A percentile compares a stretch with the other conserved stretches of the same genome.
phyloP scores from a whole-genome alignment of 2,329 filamentous ascomycete species.

The Gaeumannomyces sp. region DNA sequence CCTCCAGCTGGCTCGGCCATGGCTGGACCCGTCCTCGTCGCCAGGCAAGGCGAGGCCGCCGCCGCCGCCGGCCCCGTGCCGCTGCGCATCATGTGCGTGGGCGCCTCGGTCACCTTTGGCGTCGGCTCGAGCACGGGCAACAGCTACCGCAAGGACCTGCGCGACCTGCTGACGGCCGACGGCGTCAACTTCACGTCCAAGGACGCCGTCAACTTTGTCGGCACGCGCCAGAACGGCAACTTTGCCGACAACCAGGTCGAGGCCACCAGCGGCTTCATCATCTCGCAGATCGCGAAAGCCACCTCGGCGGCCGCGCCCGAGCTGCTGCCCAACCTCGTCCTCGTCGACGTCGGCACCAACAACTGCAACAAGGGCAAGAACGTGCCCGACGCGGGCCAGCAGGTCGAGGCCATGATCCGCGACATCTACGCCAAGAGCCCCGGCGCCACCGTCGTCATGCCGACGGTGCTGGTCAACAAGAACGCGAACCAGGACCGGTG shows the following conservation, averaged over 20 bases:
- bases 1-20: not conserved
- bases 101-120: slow-evolving; percentile 37
- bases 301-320: slow-evolving; percentile 6
- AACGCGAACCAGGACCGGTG: slow-evolving; percentile 14
- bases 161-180: slow-evolving; percentile 7
- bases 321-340: slow-evolving; percentile 17
- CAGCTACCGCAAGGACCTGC: slow-evolving; percentile 13
- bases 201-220: slow-evolving; percentile 13
- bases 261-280: slow-evolving; percentile 10
- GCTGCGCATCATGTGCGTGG: slow-evolving; percentile 37
- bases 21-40: slow-evolving; percentile 1
- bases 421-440: slow-evolving; percentile 18
- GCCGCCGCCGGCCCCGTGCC: slow-evolving; percentile 7
- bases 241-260: slow-evolving; percentile 13
- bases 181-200: slow-evolving; percentile 7
- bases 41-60: not conserved
- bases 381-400: slow-evolving; percentile 17
- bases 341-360: slow-evolving; percentile 19
- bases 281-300: slow-evolving; percentile 10
- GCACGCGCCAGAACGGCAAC: slow-evolving; percentile 9
- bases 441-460: slow-evolving; percentile 19
- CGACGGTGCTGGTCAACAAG: slow-evolving; percentile 20
- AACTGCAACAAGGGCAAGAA: slow-evolving; percentile 15
- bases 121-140: slow-evolving; percentile 24
- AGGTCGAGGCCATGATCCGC: slow-evolving; percentile 17